Percentiles rank a stretch among this genome's conserved stretches.
Evolutionary conservation across 345 rosid species (phyloP).

Genomic region (Mallotus nudiflorus): DNA sequence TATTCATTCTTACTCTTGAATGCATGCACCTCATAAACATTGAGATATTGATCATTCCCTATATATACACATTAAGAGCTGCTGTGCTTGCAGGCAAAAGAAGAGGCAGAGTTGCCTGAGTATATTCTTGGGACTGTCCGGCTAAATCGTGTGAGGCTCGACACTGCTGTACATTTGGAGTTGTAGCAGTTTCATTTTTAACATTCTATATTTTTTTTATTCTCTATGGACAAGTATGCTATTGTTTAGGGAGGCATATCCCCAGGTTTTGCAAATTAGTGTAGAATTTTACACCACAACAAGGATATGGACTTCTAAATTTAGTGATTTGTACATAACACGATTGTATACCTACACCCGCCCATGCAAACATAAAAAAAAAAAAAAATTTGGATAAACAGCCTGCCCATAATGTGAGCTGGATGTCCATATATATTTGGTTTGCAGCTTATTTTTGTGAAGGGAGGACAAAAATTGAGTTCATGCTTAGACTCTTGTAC

Average conservation of each 20-base stretch:
- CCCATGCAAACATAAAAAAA: too few relatives aligned
- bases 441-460: neutral
- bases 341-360: neutral
- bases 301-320: neutral
- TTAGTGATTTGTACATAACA: neutral
- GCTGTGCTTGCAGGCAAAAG: conserved; percentile 63
- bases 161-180: conserved; percentile 64
- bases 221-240: neutral
- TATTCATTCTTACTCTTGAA: too few relatives aligned
- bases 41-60: neutral
- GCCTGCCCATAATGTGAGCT: neutral
- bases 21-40: neutral
- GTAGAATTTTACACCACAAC: neutral
- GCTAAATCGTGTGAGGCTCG: conserved; percentile 69
- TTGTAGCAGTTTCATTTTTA: conserved; percentile 33
- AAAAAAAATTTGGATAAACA: neutral
- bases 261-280: neutral
- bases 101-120: conserved; percentile 84
- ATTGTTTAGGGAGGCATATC: neutral
- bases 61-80: neutral
- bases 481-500: too few relatives aligned
- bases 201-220: neutral
- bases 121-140: conserved; percentile 90
- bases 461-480: neutral
- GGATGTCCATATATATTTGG: neutral